Percentiles rank a stretch among this genome's conserved stretches.
Conservation (phyloP, 2,329 filamentous ascomycete genomes). For the Pseudocercospora ulei region DNA sequence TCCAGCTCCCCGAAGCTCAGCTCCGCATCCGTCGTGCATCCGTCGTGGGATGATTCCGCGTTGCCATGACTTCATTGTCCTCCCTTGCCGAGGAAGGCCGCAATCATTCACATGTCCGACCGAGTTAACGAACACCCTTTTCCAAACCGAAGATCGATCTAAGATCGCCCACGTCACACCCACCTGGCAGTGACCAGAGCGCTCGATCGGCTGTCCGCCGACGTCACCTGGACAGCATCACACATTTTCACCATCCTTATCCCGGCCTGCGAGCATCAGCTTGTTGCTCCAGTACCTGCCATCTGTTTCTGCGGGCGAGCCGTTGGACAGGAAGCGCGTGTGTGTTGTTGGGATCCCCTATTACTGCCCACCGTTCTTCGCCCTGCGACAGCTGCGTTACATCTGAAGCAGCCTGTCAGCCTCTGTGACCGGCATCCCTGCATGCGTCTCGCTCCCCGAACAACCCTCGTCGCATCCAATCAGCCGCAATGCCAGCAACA, state of each 20-base stretch:
- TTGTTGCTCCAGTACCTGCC: not conserved
- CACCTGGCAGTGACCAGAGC: not conserved
- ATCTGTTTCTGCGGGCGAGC: not conserved
- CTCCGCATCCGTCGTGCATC: not conserved
- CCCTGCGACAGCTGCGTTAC: too few relatives aligned
- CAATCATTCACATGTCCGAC: not conserved
- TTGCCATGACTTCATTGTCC: slow-evolving; percentile 3
- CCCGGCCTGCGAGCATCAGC: slow-evolving; percentile 1
- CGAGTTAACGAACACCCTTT: not conserved
- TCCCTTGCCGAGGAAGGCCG: not conserved
- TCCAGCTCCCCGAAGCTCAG: not conserved
- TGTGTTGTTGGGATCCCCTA: not conserved
- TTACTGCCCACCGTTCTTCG: too few relatives aligned
- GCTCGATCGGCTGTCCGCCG: not conserved
- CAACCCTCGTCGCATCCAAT: not conserved
- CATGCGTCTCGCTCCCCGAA: not conserved
- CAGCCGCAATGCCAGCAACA: slow-evolving; percentile 19
- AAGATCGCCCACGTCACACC: slow-evolving; percentile 3
- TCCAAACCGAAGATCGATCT: not conserved
- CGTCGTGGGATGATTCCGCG: not conserved
- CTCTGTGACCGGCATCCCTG: slow-evolving; percentile 3
- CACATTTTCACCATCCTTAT: not conserved
- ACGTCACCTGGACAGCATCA: slow-evolving; percentile 1
- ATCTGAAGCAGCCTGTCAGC: too few relatives aligned
- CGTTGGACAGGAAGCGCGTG: slow-evolving; percentile 6